A percentile compares a stretch with the other conserved stretches of the same genome.
Conservation (phyloP, 2,329 filamentous ascomycete genomes). For the Fusarium neocosmosporiellum region DNA sequence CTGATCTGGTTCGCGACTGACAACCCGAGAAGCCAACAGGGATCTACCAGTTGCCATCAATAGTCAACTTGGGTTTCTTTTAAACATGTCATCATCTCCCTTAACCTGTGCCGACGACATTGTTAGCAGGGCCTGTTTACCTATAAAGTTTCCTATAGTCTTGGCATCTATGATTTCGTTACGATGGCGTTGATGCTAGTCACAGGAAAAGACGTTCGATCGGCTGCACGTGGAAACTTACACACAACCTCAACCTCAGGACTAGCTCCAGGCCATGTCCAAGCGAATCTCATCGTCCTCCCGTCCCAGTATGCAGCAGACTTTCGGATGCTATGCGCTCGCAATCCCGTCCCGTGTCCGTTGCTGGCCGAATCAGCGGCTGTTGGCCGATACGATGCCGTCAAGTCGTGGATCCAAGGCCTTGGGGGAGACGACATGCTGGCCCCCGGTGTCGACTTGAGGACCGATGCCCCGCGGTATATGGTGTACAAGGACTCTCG, state of each 20-base stretch:
- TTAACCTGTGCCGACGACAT: not conserved
- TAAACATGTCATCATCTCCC: not conserved
- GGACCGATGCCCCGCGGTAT: slow-evolving; percentile 68
- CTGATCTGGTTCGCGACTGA: not conserved
- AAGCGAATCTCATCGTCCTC: slow-evolving; percentile 72
- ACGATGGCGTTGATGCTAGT: not conserved
- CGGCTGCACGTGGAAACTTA: slow-evolving; percentile 54
- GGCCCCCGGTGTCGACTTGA: slow-evolving; percentile 62
- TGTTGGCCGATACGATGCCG: slow-evolving; percentile 54
- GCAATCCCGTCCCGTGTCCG: slow-evolving; percentile 73
- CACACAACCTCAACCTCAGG: slow-evolving; percentile 62
- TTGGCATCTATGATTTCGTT: not conserved
- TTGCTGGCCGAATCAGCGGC: slow-evolving; percentile 64
- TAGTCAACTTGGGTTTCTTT: not conserved
- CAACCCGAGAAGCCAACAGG: not conserved
- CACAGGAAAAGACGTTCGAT: slow-evolving; percentile 54
- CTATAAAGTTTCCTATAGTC: not conserved
- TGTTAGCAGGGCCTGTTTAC: not conserved
- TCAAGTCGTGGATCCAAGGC: slow-evolving; percentile 49
- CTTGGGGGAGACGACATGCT: slow-evolving; percentile 41
- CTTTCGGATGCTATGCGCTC: slow-evolving; percentile 67
- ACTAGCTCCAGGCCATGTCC: slow-evolving; percentile 65
- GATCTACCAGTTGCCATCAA: not conserved
- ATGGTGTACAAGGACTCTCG: slow-evolving; percentile 65
- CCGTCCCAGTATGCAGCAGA: slow-evolving; percentile 66